Evolutionary conservation across 257 asterid genomes (phyloP).

Genomic region (Plantago ovata): DNA sequence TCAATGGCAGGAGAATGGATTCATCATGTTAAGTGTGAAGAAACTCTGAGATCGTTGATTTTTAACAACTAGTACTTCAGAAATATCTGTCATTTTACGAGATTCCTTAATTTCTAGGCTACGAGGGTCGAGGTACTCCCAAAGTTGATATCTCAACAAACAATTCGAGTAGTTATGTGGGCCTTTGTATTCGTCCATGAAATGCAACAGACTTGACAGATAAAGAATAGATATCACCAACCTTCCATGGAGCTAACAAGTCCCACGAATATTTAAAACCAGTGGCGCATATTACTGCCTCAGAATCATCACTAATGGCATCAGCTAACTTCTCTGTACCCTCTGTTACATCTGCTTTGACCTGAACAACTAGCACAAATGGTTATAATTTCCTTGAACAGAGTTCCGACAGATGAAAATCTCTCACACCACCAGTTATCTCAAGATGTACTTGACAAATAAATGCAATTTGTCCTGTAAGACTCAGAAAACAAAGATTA

Average conservation of each 20-base stretch:
- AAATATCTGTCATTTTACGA: too few species aligned
- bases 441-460: background rate
- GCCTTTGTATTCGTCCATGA: background rate
- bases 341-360: conserved; percentile 92
- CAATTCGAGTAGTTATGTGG: background rate
- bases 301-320: conserved; percentile 81
- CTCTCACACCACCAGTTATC: background rate
- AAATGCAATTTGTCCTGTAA: background rate
- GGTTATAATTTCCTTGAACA: conserved; percentile 8
- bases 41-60: too few species aligned
- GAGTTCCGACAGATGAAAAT: too few species aligned
- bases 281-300: conserved; percentile 93
- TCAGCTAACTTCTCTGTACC: conserved; percentile 73
- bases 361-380: conserved; percentile 39
- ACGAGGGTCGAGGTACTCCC: too few species aligned
- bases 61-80: too few species aligned
- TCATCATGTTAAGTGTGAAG: background rate
- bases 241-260: conserved; percentile 89
- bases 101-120: too few species aligned
- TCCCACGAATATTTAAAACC: conserved; percentile 88
- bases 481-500: background rate
- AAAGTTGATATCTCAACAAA: background rate
- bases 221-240: conserved; percentile 16
- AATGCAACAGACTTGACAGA: background rate
- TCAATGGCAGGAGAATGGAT: background rate